Evolutionary conservation across 805 yeast species (phyloP).

Genomic region (Candida tammaniensis): DNA sequence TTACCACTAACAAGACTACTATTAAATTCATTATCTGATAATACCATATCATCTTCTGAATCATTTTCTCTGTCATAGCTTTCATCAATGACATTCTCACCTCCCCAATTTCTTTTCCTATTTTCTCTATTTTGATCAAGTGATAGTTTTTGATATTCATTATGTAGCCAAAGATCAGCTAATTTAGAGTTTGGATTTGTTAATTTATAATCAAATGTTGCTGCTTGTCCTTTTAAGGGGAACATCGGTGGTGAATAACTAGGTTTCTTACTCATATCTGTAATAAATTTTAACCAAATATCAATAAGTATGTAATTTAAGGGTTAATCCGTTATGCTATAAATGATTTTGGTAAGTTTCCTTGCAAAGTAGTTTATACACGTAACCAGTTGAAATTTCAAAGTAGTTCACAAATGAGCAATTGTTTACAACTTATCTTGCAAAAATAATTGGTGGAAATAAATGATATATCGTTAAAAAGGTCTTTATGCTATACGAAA

Average conservation of each 20-base stretch:
- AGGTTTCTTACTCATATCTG: no score
- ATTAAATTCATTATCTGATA: conserved; percentile 32
- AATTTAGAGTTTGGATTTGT: conserved; percentile 30
- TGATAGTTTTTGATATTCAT: conserved; percentile 25
- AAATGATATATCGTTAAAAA: no score
- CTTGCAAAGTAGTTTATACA: no score
- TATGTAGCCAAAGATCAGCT: conserved; percentile 30
- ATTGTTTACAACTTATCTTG: no score
- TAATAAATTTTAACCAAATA: no score
- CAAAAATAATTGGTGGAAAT: no score
- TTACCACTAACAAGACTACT: conserved; percentile 14
- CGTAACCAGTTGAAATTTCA: no score
- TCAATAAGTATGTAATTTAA: no score
- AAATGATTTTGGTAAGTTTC: no score
- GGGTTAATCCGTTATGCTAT: no score
- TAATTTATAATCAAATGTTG: conserved; percentile 31
- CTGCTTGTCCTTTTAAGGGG: conserved; percentile 29
- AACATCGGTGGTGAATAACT: conserved; percentile 23
- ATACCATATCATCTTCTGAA: conserved; percentile 32
- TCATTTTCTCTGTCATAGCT: conserved; percentile 15
- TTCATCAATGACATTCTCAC: conserved; percentile 15
- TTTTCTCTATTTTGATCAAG: conserved; percentile 21
- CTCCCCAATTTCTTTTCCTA: conserved; percentile 22
- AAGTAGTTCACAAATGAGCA: no score
- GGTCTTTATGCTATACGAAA: no score